A percentile compares a stretch with the other conserved stretches of the same genome.
These are phyloP conservation scores for Kazachstania africana DNA, from an alignment of 805 yeast genomes.

Conservation along the genomic window DNA sequence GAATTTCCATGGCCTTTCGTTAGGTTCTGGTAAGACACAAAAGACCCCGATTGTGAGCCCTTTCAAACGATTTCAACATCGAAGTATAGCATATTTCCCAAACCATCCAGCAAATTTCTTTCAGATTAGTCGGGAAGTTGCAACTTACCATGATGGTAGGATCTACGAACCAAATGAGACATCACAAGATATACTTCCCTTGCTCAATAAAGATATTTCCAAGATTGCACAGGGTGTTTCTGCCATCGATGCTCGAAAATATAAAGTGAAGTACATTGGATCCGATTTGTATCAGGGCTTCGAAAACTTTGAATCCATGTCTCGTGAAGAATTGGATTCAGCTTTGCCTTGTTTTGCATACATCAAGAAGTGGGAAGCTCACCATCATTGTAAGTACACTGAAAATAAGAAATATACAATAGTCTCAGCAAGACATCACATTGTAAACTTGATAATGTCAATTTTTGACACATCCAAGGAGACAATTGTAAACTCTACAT, in stretches of 20 bases:
- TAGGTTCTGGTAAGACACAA: too few species aligned
- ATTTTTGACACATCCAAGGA: conserved; percentile 9
- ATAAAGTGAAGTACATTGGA: conserved; percentile 13
- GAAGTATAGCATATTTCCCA: conserved; percentile 2
- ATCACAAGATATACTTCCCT: conserved; percentile 4
- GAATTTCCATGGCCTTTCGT: too few species aligned
- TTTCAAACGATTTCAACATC: conserved; percentile 1
- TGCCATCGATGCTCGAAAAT: conserved; percentile 1
- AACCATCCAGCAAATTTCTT: conserved; percentile 8
- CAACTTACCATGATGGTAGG: conserved; percentile 5
- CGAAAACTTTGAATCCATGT: conserved; percentile 13
- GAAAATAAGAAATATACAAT: conserved; percentile 8
- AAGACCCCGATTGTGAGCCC: too few species aligned
- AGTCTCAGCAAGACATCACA: conserved; percentile 22
- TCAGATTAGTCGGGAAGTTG: conserved; percentile 10
- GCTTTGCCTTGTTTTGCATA: conserved; percentile 14
- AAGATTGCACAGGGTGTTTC: background rate
- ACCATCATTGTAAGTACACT: conserved; percentile 1
- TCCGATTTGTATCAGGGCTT: conserved; percentile 13
- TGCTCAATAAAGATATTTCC: conserved; percentile 6
- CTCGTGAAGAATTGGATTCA: conserved; percentile 11
- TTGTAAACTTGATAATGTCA: conserved; percentile 19
- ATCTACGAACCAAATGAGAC: conserved; percentile 1
- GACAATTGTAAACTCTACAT: conserved; percentile 7
- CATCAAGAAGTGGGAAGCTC: conserved; percentile 6